Evolutionary conservation across 202 grass and related monocot genomes (phyloP), one percentile per base, ranked within the genome.

Genomic region (Digitaria exilis): DNA sequence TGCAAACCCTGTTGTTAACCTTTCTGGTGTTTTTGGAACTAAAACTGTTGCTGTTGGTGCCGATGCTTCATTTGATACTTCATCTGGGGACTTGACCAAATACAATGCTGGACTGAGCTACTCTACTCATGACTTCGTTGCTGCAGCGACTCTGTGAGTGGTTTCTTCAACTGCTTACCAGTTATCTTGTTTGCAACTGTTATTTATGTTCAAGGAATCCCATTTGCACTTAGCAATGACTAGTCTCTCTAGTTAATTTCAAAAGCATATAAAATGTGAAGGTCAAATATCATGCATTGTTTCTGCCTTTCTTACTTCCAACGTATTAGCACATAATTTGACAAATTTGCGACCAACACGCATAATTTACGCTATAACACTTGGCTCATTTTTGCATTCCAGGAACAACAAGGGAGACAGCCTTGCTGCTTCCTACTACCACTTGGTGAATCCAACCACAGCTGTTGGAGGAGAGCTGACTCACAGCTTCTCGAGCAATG

Each of bases 31-130:
- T 18, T 73, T 94, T 1, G 94, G 94, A 65, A 94, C 86, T 73
- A 90, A 88, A 60, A 54, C 82, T 82, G 1, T 97, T 42, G 69
- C 89, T 44, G 16, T 94, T 76, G 94, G 91, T 51, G 59, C 85
- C 69, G 94, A 97, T 67, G 84, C 83, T 29, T 66, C 91, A 84
- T 97, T 88, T 88, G 91, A 97, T 78, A 89, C 82, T 72, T 56
- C 66, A 35, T 90, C 81, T 66, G 91, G 94, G 49, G 88, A 97
- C 70, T 97, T 97, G 14, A 97, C 89, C 55, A 97, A 97, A 62
- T 97, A 92, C 82, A 93, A 91, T 88, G 87, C 75, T 66, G 94
- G 87, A 65, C 1, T 94, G 79, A 97, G 91, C 75, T 73, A 84
- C 60, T 71, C 74, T n/a, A 88, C 80, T 67, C 0, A 59, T 43